Percentiles rank a stretch among this genome's conserved stretches.
phyloP scores from a whole-genome alignment of 2,329 filamentous ascomycete species.

The Gaeumannomyces sp. region DNA sequence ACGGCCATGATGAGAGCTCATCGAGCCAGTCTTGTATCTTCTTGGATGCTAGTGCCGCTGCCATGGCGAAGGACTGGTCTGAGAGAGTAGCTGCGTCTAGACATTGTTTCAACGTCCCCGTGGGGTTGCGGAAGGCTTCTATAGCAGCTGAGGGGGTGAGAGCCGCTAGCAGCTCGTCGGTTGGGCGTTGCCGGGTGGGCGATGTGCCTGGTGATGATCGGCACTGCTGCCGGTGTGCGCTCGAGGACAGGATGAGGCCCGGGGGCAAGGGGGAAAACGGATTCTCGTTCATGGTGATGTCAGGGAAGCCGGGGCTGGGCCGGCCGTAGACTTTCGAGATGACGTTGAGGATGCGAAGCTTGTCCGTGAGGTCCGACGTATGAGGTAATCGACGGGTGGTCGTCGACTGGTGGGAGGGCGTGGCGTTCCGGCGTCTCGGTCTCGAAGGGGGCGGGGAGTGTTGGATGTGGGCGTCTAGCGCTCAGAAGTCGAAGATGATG shows the following conservation, averaged over 20 bases:
- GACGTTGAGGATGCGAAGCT: neutral
- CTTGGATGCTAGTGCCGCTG: slow-evolving; percentile 63
- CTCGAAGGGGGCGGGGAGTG: neutral
- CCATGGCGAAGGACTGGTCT: slow-evolving; percentile 66
- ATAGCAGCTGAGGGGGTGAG: slow-evolving; percentile 56
- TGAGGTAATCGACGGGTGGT: neutral
- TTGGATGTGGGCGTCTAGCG: neutral
- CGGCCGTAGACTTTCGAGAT: neutral
- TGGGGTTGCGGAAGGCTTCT: slow-evolving; percentile 50
- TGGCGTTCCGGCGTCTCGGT: neutral
- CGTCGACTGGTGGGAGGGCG: neutral
- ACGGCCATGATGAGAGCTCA: slow-evolving; percentile 59
- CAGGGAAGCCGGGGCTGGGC: neutral
- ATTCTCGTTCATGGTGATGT: slow-evolving; percentile 29
- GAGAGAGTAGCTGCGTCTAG: slow-evolving; percentile 56
- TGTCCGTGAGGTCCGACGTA: neutral
- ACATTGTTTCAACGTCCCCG: slow-evolving; percentile 48
- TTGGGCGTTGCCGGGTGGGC: slow-evolving; percentile 37
- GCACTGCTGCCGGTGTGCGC: slow-evolving; percentile 32
- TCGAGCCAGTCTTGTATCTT: slow-evolving; percentile 67
- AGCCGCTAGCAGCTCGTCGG: slow-evolving; percentile 55
- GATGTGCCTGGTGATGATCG: slow-evolving; percentile 35
- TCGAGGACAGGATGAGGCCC: slow-evolving; percentile 30
- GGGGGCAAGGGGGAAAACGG: slow-evolving; percentile 26
- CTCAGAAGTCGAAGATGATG: neutral